Percentiles rank a stretch among this genome's conserved stretches.
Conservation (phyloP, 306 rosid genomes). For the Parietaria judaica region DNA sequence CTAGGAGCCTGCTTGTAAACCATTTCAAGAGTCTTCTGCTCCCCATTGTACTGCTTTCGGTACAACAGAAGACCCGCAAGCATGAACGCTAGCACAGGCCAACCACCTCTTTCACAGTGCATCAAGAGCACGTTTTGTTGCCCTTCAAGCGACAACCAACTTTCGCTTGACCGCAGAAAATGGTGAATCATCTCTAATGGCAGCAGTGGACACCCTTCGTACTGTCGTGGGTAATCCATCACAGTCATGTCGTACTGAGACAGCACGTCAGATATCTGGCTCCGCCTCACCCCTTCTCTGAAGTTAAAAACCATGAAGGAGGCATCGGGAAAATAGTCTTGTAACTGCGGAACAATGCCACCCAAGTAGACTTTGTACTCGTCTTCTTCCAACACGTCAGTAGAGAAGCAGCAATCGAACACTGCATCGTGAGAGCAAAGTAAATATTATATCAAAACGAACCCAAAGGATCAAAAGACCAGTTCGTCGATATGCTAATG, state of each 20-base stretch:
- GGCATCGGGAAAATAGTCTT: conserved; percentile 84
- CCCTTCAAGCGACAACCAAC: conserved; percentile 94
- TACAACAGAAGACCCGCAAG: conserved; percentile 80
- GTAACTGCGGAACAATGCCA: conserved; percentile 83
- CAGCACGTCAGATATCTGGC: conserved; percentile 69
- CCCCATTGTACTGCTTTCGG: conserved; percentile 89
- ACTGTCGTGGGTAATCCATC: conserved; percentile 95
- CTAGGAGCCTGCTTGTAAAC: conserved; percentile 97
- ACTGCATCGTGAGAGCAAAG: conserved; percentile 30
- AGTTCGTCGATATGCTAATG: background rate
- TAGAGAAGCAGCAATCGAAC: conserved; percentile 96
- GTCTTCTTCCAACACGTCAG: conserved; percentile 78
- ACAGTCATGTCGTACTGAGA: conserved; percentile 96
- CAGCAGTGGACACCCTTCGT: conserved; percentile 80
- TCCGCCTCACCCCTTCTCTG: conserved; percentile 74
- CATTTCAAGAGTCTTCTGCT: conserved; percentile 93
- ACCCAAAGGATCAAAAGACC: conserved; percentile 3
- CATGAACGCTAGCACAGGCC: conserved; percentile 99
- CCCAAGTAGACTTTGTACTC: conserved; percentile 80
- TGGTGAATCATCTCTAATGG: conserved; percentile 94
- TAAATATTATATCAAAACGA: background rate
- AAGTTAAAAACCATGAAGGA: conserved; percentile 97
- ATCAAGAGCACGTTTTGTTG: conserved; percentile 87
- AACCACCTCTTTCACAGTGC: conserved; percentile 97
- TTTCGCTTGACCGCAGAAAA: conserved; percentile 96